Evolutionary conservation across 1,284 basidiomycete genomes (phyloP).

Genomic region (Heliocybe sulcata): DNA sequence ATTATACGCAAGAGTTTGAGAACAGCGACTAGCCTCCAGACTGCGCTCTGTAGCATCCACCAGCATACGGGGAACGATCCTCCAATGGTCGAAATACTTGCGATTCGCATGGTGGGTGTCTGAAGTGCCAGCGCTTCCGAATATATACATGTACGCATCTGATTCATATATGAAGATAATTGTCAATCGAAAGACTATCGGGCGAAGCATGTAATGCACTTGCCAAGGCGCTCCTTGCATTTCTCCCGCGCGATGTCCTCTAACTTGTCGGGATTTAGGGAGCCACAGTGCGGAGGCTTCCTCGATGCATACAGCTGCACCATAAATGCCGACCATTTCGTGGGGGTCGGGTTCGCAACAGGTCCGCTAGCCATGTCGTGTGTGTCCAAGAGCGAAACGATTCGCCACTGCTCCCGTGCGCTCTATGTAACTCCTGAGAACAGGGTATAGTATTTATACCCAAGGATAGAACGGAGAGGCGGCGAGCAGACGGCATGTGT

Average conservation of each 20-base stretch:
- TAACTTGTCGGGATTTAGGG: constrained; percentile 32
- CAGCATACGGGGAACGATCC: constrained; percentile 72
- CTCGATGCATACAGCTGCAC: constrained; percentile 17
- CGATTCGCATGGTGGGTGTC: constrained; percentile 52
- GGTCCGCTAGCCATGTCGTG: background rate
- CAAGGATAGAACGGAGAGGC: background rate
- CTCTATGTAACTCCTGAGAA: background rate
- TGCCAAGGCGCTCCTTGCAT: constrained; percentile 30
- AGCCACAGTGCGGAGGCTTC: constrained; percentile 27
- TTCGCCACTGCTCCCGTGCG: background rate
- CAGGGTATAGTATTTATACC: background rate
- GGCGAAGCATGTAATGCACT: constrained; percentile 10
- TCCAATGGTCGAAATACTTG: constrained; percentile 49
- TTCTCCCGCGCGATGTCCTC: constrained; percentile 36
- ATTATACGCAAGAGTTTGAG: background rate
- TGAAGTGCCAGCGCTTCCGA: constrained; percentile 54
- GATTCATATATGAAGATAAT: background rate
- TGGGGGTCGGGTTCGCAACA: background rate
- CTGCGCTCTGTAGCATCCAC: constrained; percentile 60
- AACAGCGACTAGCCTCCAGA: constrained; percentile 44
- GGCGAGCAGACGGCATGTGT: background rate
- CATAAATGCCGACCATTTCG: constrained; percentile 22
- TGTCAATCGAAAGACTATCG: constrained; percentile 7
- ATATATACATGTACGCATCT: constrained; percentile 60
- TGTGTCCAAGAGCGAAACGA: background rate